A percentile compares a stretch with the other conserved stretches of the same genome.
Evolutionary conservation across 2,329 filamentous ascomycete species (phyloP).

Genomic region (Fusarium algeriense): DNA sequence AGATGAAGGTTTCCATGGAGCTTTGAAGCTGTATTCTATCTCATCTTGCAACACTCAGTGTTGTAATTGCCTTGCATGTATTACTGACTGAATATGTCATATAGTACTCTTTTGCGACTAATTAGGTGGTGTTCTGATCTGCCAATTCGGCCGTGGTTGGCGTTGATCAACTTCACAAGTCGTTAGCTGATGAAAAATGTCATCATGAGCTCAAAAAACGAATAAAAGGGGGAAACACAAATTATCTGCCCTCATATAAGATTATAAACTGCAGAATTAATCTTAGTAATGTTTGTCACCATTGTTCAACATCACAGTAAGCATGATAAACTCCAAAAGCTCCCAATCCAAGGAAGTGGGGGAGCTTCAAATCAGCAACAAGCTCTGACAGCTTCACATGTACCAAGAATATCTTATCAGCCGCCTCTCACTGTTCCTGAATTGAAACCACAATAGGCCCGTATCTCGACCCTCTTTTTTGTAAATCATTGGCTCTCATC

Average conservation of each 20-base stretch:
- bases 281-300: conserved; percentile 4
- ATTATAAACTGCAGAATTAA: neutral
- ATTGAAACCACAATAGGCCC: conserved; percentile 1
- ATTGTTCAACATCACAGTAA: conserved; percentile 5
- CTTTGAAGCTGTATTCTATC: neutral
- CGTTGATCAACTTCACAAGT: no score
- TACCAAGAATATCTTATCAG: conserved; percentile 4
- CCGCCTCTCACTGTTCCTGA: conserved; percentile 11
- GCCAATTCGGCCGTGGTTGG: no score
- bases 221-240: no score
- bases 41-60: no score
- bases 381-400: conserved; percentile 17
- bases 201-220: neutral
- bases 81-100: no score
- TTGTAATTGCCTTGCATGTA: neutral
- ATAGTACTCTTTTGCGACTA: no score
- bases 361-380: neutral
- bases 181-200: neutral
- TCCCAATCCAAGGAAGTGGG: conserved; percentile 12
- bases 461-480: neutral
- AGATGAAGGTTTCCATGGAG: neutral
- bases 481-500: neutral
- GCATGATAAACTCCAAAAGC: conserved; percentile 8
- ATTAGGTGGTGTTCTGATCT: no score
- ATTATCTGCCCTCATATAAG: rapidly evolving